A percentile compares a stretch with the other conserved stretches of the same genome.
phyloP scores from a whole-genome alignment of 805 yeast species.

The Tetrapisispora iriomotensis region DNA sequence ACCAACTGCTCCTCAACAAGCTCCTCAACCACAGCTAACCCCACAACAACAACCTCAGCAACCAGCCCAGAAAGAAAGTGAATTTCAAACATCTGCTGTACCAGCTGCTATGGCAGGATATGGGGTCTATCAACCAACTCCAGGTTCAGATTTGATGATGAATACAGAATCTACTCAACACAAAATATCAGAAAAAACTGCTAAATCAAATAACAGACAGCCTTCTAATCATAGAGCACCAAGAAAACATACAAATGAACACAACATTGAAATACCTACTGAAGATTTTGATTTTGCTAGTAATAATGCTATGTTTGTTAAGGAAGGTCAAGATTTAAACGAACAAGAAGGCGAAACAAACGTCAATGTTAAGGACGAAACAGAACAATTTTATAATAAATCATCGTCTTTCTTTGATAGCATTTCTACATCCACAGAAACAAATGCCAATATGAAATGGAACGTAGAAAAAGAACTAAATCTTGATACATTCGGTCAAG shows the following conservation, averaged over 20 bases:
- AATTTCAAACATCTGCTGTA: conserved; percentile 8
- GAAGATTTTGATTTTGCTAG: conserved; percentile 68
- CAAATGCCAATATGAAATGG: conserved; percentile 46
- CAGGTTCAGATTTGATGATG: conserved; percentile 5
- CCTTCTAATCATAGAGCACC: background rate
- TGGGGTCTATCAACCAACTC: conserved; percentile 26
- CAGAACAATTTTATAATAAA: conserved; percentile 52
- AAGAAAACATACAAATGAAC: background rate
- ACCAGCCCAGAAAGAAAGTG: conserved; percentile 10
- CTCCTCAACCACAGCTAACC: background rate
- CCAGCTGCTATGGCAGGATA: conserved; percentile 30
- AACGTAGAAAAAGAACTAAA: conserved; percentile 63
- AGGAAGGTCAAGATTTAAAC: conserved; percentile 32
- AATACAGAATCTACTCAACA: conserved; percentile 5
- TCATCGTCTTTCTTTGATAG: conserved; percentile 82
- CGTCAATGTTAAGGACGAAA: conserved; percentile 3
- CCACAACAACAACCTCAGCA: conserved; percentile 4
- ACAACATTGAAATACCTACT: conserved; percentile 34
- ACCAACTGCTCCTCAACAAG: conserved; percentile 12
- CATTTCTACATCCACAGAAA: conserved; percentile 59
- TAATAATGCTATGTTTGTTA: conserved; percentile 61
- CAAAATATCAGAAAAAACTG: background rate
- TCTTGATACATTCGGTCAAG: conserved; percentile 76
- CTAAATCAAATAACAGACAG: background rate
- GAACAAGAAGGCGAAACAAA: conserved; percentile 4